These are phyloP conservation scores for Penicillium paneum DNA, from an alignment of 2,329 filamentous ascomycete genomes.

Conservation along the genomic window DNA sequence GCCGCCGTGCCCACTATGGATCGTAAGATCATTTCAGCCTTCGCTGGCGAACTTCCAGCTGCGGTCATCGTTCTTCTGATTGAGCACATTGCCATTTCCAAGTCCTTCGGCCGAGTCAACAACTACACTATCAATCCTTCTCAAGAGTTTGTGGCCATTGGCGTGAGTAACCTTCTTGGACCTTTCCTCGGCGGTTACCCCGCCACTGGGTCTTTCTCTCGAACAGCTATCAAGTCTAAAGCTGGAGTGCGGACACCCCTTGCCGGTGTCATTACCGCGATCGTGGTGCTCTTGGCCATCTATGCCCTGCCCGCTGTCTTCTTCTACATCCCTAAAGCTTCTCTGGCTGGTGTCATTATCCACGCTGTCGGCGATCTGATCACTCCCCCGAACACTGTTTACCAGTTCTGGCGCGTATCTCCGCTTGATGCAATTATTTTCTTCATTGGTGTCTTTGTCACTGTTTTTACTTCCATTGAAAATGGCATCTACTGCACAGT, in stretches of 20 bases:
- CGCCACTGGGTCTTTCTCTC: slow-evolving; percentile 90
- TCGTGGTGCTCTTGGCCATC: slow-evolving; percentile 82
- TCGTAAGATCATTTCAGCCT: slow-evolving; percentile 61
- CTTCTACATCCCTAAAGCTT: slow-evolving; percentile 84
- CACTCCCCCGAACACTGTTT: slow-evolving; percentile 84
- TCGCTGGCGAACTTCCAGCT: slow-evolving; percentile 72
- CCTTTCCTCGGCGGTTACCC: slow-evolving; percentile 91
- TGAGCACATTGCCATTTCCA: slow-evolving; percentile 95
- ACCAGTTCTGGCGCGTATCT: slow-evolving; percentile 92
- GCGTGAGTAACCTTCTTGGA: slow-evolving; percentile 81
- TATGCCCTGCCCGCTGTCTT: slow-evolving; percentile 86
- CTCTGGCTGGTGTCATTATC: slow-evolving; percentile 85
- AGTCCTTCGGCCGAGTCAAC: slow-evolving; percentile 93
- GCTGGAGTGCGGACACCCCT: slow-evolving; percentile 90
- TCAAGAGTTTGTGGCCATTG: slow-evolving; percentile 92
- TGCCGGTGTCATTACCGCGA: slow-evolving; percentile 81
- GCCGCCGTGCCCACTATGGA: slow-evolving; percentile 70
- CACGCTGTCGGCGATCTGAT: slow-evolving; percentile 92
- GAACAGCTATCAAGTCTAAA: slow-evolving; percentile 96
- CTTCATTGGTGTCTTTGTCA: slow-evolving; percentile 87
- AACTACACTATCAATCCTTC: slow-evolving; percentile 95
- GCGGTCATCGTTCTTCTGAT: slow-evolving; percentile 92
- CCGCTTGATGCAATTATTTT: slow-evolving; percentile 90
- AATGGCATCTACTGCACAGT: slow-evolving; percentile 90
- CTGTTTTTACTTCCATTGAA: slow-evolving; percentile 83